Evolutionary conservation across 2,329 filamentous ascomycete species (phyloP).

Genomic region (Sarocladium oryzae): DNA sequence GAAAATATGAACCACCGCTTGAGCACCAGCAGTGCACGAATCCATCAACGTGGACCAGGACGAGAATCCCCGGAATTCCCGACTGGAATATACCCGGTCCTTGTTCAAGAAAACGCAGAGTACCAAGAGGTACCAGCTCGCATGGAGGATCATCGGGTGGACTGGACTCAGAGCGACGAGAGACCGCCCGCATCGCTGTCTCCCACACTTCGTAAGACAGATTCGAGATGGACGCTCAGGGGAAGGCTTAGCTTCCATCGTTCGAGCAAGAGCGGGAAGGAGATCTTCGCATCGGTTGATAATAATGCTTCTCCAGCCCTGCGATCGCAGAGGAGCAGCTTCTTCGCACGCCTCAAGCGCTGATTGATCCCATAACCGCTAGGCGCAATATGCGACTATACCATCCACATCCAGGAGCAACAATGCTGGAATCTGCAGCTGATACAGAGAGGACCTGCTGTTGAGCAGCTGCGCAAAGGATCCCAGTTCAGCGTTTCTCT

Average conservation of each 20-base stretch:
- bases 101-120: slow-evolving; percentile 11
- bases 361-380: slow-evolving; percentile 14
- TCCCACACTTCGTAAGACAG: slow-evolving; percentile 31
- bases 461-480: no score
- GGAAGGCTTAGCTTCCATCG: slow-evolving; percentile 30
- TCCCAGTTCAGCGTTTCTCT: slow-evolving; percentile 28
- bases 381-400: no score
- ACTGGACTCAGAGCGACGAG: slow-evolving; percentile 56
- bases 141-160: slow-evolving; percentile 33
- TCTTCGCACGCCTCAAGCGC: slow-evolving; percentile 40
- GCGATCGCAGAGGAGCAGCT: slow-evolving; percentile 29
- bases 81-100: neutral
- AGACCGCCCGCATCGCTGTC: slow-evolving; percentile 14
- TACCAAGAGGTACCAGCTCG: slow-evolving; percentile 16
- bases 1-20: neutral
- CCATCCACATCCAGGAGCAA: no score
- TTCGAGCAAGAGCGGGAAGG: slow-evolving; percentile 18
- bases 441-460: no score
- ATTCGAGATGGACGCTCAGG: slow-evolving; percentile 44
- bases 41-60: slow-evolving; percentile 1
- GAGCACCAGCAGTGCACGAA: neutral
- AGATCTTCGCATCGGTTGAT: slow-evolving; percentile 11
- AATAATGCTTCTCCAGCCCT: slow-evolving; percentile 6
- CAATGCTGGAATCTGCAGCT: no score
- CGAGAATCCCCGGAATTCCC: neutral